A percentile compares a stretch with the other conserved stretches of the same genome.
Evolutionary conservation across 192 early-diverging fungal species (phyloP).

Genomic region (Podila clonocystis): DNA sequence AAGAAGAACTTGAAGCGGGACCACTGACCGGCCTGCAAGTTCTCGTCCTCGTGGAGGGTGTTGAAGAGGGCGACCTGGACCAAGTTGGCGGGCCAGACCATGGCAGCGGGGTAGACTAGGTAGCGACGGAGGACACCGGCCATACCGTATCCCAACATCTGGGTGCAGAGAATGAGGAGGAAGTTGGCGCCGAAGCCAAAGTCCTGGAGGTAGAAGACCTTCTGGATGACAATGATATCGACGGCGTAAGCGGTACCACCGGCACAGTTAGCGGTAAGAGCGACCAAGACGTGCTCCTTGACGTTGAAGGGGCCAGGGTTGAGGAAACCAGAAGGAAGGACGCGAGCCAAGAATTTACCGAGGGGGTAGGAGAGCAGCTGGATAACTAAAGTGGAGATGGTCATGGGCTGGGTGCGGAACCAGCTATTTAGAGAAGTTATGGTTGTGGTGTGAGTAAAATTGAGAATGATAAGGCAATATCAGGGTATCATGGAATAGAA

Average conservation of each 20-base stretch:
- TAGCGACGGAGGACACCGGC: conserved; percentile 84
- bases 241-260: conserved; percentile 64
- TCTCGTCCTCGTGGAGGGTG: conserved; percentile 53
- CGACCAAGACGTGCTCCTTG: conserved; percentile 76
- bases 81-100: conserved; percentile 93
- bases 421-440: conserved; percentile 9
- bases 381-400: conserved; percentile 41
- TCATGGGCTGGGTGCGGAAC: conserved; percentile 37
- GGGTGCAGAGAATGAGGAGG: conserved; percentile 70
- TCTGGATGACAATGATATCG: conserved; percentile 68
- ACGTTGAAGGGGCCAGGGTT: conserved; percentile 65
- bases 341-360: conserved; percentile 45
- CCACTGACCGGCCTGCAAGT: conserved; percentile 30
- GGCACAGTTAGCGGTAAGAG: conserved; percentile 61
- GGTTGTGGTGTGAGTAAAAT: not conserved
- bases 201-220: conserved; percentile 66
- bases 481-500: not conserved
- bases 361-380: conserved; percentile 43
- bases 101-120: conserved; percentile 84
- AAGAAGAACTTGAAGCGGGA: conserved; percentile 53
- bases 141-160: conserved; percentile 66
- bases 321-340: conserved; percentile 63
- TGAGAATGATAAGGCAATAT: not conserved
- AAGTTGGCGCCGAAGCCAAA: conserved; percentile 64
- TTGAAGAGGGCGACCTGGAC: conserved; percentile 59